A percentile compares a stretch with the other conserved stretches of the same genome.
These are phyloP conservation scores for Sporothrix brunneoviolacea DNA, from an alignment of 2,329 filamentous ascomycete genomes.

Conservation along the genomic window DNA sequence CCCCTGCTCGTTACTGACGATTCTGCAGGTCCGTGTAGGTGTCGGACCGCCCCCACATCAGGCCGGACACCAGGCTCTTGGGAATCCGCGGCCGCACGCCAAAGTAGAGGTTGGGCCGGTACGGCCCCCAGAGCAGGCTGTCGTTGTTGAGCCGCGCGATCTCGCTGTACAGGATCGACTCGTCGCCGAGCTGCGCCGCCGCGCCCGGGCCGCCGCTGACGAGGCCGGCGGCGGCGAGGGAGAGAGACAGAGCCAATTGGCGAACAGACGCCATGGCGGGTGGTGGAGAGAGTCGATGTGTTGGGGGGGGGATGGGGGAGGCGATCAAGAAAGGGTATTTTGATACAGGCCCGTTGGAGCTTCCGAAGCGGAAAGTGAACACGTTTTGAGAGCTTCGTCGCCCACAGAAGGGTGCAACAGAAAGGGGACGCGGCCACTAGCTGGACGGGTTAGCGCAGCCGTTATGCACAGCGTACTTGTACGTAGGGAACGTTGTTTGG, in stretches of 20 bases:
- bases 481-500: too few species aligned
- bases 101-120: slow-evolving; percentile 91
- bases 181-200: slow-evolving; percentile 21
- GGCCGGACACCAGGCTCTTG: slow-evolving; percentile 70
- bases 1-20: slow-evolving; percentile 41
- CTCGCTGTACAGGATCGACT: slow-evolving; percentile 40
- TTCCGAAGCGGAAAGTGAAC: neutral
- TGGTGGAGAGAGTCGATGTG: neutral
- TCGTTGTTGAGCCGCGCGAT: slow-evolving; percentile 61
- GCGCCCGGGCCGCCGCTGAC: slow-evolving; percentile 15
- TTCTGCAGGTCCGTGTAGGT: slow-evolving; percentile 67
- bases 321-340: too few species aligned
- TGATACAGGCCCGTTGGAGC: too few species aligned
- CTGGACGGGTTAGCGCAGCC: too few species aligned
- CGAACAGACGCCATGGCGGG: slow-evolving; percentile 17
- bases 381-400: slow-evolving; percentile 1
- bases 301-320: too few species aligned
- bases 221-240: slow-evolving; percentile 11
- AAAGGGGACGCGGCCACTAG: too few species aligned
- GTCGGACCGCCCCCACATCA: slow-evolving; percentile 87
- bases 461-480: too few species aligned
- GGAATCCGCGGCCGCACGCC: slow-evolving; percentile 77
- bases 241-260: slow-evolving; percentile 16
- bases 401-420: too few species aligned
- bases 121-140: slow-evolving; percentile 91